Base-by-base conservation (phyloP, 495 filamentous ascomycete genomes). In the Chaetomidium leptoderma region DNA sequence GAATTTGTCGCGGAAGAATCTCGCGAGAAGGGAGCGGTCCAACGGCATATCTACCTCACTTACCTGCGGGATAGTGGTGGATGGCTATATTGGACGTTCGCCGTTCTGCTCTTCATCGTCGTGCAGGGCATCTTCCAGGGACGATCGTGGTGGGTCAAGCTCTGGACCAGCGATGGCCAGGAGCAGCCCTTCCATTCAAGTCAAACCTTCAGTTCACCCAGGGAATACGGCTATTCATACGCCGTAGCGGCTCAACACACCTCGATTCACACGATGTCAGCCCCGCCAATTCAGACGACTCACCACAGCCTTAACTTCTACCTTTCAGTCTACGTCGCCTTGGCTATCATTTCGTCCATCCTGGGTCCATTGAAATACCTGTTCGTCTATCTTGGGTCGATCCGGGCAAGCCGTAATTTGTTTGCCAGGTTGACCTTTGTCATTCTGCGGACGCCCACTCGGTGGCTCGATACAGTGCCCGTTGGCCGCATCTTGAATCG, bases 1-100 rank as follows among this genome's bases (percentile, higher is more conserved):
- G 88, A 83, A 62, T 92, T 92, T 57, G 79, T 87, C 39, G 83
- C 88, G 61, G 88, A 90, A 2, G 90, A 95, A 62, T 78, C 73
- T 17, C 74, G 83, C 58, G 86, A 89, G 60, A 74, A 75, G 30
- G 90, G 90, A 4, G 73, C 80, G 13, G 80, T 95, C 21, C 82
- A 80, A 50, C 72, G 74, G 11, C 66, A 68, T 3, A 76, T 92
- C 9, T 95, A 92, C 54, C 63, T 70, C 14, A 74, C 76, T 3
- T 93, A 91, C 56, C 60, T 95, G 0, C 73, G 71, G 23, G 77
- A 84, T 1, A 84, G 82, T 65, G 90, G 88, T 24, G 87, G 87
- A 0, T 77, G 76, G 57, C 66, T 71, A 49, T 84, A 81, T 56
- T 91, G 88, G 88, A 45, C 65, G 0, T 61, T 82, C 0, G 75